Evolutionary conservation across 2,329 filamentous ascomycete genomes (phyloP).

Genomic region (Simplicillium aogashimaense): DNA sequence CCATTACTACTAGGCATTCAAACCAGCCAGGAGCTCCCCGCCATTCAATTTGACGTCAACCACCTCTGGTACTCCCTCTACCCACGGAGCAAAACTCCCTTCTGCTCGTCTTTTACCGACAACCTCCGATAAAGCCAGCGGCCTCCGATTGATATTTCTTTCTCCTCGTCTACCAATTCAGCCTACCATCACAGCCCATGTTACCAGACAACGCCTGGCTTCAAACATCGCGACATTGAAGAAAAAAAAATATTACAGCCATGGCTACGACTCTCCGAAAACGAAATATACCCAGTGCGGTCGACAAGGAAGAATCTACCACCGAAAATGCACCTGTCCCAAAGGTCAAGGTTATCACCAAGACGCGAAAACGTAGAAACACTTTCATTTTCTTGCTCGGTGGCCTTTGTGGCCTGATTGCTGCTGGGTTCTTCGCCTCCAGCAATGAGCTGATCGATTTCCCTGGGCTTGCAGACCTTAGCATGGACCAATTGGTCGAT

Average conservation of each 20-base stretch:
- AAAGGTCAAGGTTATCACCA: constrained; percentile 34
- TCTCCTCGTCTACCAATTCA: too few species aligned
- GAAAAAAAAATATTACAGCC: not conserved
- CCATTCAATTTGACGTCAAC: too few species aligned
- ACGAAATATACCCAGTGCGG: constrained; percentile 14
- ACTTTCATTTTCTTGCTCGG: constrained; percentile 81
- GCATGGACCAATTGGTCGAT: constrained; percentile 78
- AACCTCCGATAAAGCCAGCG: not conserved
- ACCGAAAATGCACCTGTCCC: constrained; percentile 14
- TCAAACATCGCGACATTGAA: not conserved
- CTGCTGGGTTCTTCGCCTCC: constrained; percentile 81
- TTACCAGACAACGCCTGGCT: too few species aligned
- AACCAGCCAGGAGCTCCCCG: too few species aligned
- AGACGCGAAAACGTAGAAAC: constrained; percentile 61
- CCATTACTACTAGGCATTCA: too few species aligned
- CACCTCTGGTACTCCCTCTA: too few species aligned
- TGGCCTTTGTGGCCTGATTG: constrained; percentile 80
- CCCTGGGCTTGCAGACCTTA: constrained; percentile 58
- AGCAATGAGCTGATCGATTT: constrained; percentile 84
- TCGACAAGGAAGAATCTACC: constrained; percentile 10
- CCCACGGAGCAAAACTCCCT: too few species aligned
- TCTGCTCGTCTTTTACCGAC: too few species aligned
- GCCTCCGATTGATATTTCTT: too few species aligned
- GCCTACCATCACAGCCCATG: too few species aligned
- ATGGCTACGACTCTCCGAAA: constrained; percentile 25